phyloP scores from a whole-genome alignment of 306 rosid genomes.

The Vicia villosa region DNA sequence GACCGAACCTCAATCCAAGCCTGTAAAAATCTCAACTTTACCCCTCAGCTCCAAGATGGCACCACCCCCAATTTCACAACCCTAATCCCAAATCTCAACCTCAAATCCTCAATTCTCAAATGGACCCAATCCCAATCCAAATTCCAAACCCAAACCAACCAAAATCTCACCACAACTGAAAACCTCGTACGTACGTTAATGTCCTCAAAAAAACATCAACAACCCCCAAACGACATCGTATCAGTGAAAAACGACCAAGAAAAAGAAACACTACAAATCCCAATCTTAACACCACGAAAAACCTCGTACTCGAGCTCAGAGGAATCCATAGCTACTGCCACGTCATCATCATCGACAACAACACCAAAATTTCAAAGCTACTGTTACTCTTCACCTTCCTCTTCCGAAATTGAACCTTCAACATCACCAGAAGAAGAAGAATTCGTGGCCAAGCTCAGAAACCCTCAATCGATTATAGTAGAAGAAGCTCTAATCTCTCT shows the following conservation, averaged over 20 bases:
- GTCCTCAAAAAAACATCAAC: conserved; percentile 4
- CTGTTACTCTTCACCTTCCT: conserved; percentile 68
- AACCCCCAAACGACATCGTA: not conserved
- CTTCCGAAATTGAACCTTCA: conserved; percentile 59
- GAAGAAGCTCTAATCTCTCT: conserved; percentile 66
- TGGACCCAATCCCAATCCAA: conserved; percentile 57
- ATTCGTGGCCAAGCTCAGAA: conserved; percentile 51
- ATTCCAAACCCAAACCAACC: conserved; percentile 43
- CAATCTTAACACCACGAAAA: conserved; percentile 12
- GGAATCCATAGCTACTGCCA: conserved; percentile 51
- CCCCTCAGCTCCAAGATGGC: conserved; percentile 56
- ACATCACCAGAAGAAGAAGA: conserved; percentile 54
- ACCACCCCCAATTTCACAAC: conserved; percentile 75
- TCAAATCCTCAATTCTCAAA: conserved; percentile 70
- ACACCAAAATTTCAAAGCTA: conserved; percentile 53
- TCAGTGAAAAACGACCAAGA: not conserved
- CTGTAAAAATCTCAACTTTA: conserved; percentile 57
- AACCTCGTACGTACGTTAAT: conserved; percentile 50
- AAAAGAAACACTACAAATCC: not conserved
- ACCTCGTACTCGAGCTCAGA: conserved; percentile 37
- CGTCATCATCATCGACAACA: conserved; percentile 30
- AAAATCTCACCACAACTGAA: conserved; percentile 44
- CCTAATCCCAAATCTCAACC: conserved; percentile 77
- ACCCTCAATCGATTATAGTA: conserved; percentile 43
- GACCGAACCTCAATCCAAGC: conserved; percentile 62